Percentiles rank a stretch among this genome's conserved stretches.
These are phyloP conservation scores for Brachypodium distachyon DNA, from an alignment of 202 grass and related monocot species.

Conservation along the genomic window DNA sequence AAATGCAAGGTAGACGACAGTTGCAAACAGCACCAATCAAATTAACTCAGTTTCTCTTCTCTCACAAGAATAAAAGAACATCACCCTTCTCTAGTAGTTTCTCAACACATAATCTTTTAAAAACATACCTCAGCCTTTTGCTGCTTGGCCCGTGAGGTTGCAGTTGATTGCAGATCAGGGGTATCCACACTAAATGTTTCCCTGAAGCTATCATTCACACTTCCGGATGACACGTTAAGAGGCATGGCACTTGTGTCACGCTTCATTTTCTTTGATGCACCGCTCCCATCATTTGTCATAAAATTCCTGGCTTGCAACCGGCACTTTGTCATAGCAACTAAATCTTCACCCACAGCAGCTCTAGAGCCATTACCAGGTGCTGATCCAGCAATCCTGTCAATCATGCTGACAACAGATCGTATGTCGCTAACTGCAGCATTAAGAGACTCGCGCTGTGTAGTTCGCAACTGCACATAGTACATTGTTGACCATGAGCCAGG, in stretches of 20 bases:
- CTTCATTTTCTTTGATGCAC: slow-evolving; percentile 93
- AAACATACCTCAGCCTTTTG: slow-evolving; percentile 65
- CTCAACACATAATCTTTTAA: not conserved
- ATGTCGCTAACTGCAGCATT: slow-evolving; percentile 77
- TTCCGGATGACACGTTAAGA: slow-evolving; percentile 65
- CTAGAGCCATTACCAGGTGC: slow-evolving; percentile 96
- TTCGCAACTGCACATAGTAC: slow-evolving; percentile 48
- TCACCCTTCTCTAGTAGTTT: not conserved
- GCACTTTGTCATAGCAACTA: slow-evolving; percentile 98
- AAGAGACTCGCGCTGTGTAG: slow-evolving; percentile 40
- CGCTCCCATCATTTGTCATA: slow-evolving; percentile 71
- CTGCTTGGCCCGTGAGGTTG: slow-evolving; percentile 60
- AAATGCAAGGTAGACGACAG: slow-evolving; percentile 3
- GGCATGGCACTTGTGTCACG: slow-evolving; percentile 94
- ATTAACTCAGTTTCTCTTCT: not conserved
- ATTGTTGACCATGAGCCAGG: slow-evolving; percentile 9
- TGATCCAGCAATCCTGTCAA: slow-evolving; percentile 96
- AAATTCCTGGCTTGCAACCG: slow-evolving; percentile 90
- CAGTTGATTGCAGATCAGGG: slow-evolving; percentile 78
- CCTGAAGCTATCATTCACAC: slow-evolving; percentile 69
- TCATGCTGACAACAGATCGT: slow-evolving; percentile 87
- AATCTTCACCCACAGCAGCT: slow-evolving; percentile 89
- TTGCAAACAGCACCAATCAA: not conserved
- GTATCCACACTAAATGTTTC: slow-evolving; percentile 39
- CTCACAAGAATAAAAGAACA: not conserved